Evolutionary conservation across 495 filamentous ascomycete species (phyloP).

Genomic region (Xylaria acuta): DNA sequence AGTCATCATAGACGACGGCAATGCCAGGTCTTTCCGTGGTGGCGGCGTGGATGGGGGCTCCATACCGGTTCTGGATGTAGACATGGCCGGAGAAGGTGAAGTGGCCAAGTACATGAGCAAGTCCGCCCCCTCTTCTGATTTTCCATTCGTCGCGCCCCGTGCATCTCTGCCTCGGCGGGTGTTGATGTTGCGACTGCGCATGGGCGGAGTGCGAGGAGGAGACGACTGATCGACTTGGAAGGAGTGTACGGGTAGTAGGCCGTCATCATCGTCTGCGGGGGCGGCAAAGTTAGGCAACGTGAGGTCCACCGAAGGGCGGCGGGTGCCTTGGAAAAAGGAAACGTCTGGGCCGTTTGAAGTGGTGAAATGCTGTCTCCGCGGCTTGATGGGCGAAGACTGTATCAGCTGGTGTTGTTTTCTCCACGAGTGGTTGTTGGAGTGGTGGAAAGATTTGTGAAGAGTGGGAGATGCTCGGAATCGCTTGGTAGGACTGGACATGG

Average conservation of each 20-base stretch:
- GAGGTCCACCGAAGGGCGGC: conserved; percentile 67
- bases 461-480: conserved; percentile 74
- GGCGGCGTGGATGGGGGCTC: conserved; percentile 89
- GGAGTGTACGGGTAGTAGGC: conserved; percentile 76
- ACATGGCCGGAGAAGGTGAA: conserved; percentile 82
- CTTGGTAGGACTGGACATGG: conserved; percentile 61
- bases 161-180: conserved; percentile 46
- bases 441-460: conserved; percentile 58
- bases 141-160: conserved; percentile 36
- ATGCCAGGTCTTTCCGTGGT: conserved; percentile 69
- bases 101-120: conserved; percentile 90
- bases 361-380: conserved; percentile 68
- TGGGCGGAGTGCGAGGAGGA: conserved; percentile 82
- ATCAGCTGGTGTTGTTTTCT: conserved; percentile 74
- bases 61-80: conserved; percentile 49
- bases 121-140: conserved; percentile 82
- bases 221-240: conserved; percentile 72
- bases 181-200: conserved; percentile 58
- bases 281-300: conserved; percentile 66
- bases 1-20: conserved; percentile 90
- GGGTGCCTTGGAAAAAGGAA: conserved; percentile 70
- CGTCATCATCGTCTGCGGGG: conserved; percentile 79
- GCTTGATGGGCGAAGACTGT: conserved; percentile 81
- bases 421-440: conserved; percentile 68
- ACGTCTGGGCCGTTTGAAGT: conserved; percentile 65